Conservation (phyloP, 208 protist genomes). For the Trypanosomatidae sp. region DNA sequence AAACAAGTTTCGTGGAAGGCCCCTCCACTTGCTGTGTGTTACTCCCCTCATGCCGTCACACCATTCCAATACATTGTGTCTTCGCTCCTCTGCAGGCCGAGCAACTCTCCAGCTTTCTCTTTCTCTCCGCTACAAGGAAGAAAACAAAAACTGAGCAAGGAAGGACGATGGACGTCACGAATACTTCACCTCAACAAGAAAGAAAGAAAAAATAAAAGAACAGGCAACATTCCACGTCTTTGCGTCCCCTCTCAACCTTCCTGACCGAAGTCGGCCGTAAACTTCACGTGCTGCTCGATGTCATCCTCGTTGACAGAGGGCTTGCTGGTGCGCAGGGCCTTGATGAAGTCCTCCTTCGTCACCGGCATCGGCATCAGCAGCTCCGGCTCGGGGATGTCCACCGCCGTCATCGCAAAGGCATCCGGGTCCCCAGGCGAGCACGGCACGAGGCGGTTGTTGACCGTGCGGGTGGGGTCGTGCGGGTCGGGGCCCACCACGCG, state of each 20-base stretch:
- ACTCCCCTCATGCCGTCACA: too few species aligned
- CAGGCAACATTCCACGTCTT: not conserved
- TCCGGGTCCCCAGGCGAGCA: constrained; percentile 95
- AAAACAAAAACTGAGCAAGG: too few species aligned
- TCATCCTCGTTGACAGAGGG: constrained; percentile 93
- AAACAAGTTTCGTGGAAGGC: too few species aligned
- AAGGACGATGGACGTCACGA: too few species aligned
- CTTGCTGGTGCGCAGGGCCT: constrained; percentile 81
- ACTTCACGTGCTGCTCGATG: constrained; percentile 93
- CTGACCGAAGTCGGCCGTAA: constrained; percentile 97
- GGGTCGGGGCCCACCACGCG: constrained; percentile 75
- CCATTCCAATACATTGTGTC: too few species aligned
- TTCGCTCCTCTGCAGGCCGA: too few species aligned
- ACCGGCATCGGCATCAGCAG: constrained; percentile 91
- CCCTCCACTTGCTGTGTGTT: too few species aligned
- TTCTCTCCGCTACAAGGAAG: too few species aligned
- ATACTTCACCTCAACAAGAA: not conserved
- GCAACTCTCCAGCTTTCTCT: too few species aligned
- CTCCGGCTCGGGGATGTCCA: constrained; percentile 89
- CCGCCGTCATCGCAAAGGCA: constrained; percentile 92
- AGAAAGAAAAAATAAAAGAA: not conserved
- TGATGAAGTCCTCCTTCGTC: constrained; percentile 92
- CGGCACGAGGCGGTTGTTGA: constrained; percentile 87
- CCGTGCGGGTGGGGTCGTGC: constrained; percentile 65
- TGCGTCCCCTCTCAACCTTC: constrained; percentile 71